These are phyloP conservation scores for Cladosporium austrohemisphaericum DNA, from an alignment of 2,329 filamentous ascomycete species.

Conservation along the genomic window DNA sequence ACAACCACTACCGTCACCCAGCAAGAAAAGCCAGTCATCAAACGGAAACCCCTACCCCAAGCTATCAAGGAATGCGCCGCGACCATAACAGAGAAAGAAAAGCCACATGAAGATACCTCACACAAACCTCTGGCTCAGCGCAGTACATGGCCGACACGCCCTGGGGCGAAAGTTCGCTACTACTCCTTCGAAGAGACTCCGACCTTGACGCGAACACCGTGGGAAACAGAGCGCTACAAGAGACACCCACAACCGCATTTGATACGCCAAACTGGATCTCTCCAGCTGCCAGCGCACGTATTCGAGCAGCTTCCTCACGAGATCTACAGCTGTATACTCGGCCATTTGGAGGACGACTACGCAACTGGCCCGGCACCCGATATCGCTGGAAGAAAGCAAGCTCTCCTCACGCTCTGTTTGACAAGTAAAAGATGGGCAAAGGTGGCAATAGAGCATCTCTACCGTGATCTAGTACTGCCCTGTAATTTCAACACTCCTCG, in stretches of 20 bases:
- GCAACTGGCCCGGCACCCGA: conserved; percentile 38
- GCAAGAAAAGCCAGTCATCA: too few relatives aligned
- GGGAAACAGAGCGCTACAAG: conserved; percentile 35
- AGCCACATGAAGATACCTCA: too few relatives aligned
- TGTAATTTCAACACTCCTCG: conserved; percentile 18
- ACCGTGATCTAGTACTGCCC: conserved; percentile 33
- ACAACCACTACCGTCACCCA: too few relatives aligned
- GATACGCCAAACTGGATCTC: background rate
- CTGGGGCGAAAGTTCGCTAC: conserved; percentile 13
- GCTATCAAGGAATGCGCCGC: too few relatives aligned
- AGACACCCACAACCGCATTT: conserved; percentile 16
- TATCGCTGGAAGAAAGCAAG: conserved; percentile 52
- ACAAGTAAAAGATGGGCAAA: conserved; percentile 56
- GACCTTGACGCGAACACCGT: conserved; percentile 35
- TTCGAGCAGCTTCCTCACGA: conserved; percentile 50
- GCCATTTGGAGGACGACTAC: conserved; percentile 48
- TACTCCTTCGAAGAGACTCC: conserved; percentile 20
- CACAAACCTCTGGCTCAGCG: conserved; percentile 8
- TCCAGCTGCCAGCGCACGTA: conserved; percentile 28
- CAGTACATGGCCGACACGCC: conserved; percentile 20
- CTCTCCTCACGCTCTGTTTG: conserved; percentile 51
- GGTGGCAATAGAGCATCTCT: conserved; percentile 50
- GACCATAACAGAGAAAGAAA: too few relatives aligned
- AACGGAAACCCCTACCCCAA: too few relatives aligned
- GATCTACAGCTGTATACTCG: conserved; percentile 54